Percentiles rank a stretch among this genome's conserved stretches.
phyloP scores from a whole-genome alignment of 176 grass and related monocot genomes.

The Melocanna baccifera region DNA sequence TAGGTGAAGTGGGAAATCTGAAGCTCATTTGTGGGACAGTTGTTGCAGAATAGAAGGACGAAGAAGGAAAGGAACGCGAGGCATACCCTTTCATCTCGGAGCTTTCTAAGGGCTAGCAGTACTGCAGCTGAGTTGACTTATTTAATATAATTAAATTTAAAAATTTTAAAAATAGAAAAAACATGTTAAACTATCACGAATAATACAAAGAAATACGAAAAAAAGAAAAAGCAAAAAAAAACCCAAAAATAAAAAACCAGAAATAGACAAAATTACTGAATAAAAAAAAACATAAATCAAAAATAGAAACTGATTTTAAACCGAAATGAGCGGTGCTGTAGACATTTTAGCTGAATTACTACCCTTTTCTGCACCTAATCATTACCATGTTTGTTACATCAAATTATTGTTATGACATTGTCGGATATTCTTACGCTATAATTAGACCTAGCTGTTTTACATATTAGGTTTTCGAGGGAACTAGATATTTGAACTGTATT shows the following conservation, averaged over 20 bases:
- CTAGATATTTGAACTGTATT: neutral
- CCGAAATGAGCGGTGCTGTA: too few relatives aligned
- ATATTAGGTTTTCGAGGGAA: neutral
- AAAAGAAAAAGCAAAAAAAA: too few relatives aligned
- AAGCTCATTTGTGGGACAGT: constrained; percentile 97
- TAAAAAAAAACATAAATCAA: too few relatives aligned
- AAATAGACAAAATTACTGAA: too few relatives aligned
- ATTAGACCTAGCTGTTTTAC: neutral
- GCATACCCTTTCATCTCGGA: constrained; percentile 32
- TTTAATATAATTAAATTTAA: too few relatives aligned
- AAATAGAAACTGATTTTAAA: too few relatives aligned
- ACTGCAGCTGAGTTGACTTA: too few relatives aligned
- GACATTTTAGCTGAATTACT: neutral
- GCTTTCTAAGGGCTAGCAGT: neutral
- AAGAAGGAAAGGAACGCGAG: constrained; percentile 92
- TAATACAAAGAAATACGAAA: too few relatives aligned
- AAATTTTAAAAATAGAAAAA: too few relatives aligned
- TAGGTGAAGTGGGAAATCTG: constrained; percentile 96
- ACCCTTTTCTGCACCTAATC: neutral
- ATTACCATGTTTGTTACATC: neutral
- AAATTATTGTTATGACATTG: neutral
- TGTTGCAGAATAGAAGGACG: constrained; percentile 81
- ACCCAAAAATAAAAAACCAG: too few relatives aligned
- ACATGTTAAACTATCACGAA: too few relatives aligned
- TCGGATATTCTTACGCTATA: neutral